A percentile compares a stretch with the other conserved stretches of the same genome.
Conservation (phyloP, 2,329 filamentous ascomycete species). For the Colletotrichum noveboracense region DNA sequence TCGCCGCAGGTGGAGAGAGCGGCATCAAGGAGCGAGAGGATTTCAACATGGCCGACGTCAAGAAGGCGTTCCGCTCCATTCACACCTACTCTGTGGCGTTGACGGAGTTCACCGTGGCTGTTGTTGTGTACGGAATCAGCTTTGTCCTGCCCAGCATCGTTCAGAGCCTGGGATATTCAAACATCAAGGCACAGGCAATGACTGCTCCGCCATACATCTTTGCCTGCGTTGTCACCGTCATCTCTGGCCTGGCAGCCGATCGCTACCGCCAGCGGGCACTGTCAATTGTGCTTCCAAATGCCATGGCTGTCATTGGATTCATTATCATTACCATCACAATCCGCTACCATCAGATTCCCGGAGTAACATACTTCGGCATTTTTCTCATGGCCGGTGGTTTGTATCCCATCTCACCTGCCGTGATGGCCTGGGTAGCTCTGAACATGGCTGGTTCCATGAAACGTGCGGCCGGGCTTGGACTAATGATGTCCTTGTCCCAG, state of each 20-base stretch:
- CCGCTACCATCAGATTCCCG: background rate
- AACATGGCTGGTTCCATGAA: background rate
- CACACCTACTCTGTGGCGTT: background rate
- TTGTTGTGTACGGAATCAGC: background rate
- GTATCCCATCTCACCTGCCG: background rate
- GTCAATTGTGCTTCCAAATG: background rate
- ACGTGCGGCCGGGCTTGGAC: background rate
- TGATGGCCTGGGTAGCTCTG: background rate
- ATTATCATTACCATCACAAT: background rate
- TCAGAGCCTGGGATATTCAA: background rate
- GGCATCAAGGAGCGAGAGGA: background rate
- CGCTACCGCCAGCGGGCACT: background rate
- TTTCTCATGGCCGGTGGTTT: background rate
- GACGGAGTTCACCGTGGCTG: background rate
- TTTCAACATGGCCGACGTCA: background rate
- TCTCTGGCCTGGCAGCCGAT: background rate
- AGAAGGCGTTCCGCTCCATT: background rate
- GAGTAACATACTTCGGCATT: background rate
- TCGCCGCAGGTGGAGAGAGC: background rate
- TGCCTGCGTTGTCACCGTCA: background rate
- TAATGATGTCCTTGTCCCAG: background rate
- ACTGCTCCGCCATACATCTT: background rate
- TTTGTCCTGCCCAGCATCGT: background rate
- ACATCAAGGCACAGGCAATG: background rate
- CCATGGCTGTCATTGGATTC: background rate